Evolutionary conservation across 2,329 filamentous ascomycete species (phyloP).

Genomic region (Canariomyces notabilis): DNA sequence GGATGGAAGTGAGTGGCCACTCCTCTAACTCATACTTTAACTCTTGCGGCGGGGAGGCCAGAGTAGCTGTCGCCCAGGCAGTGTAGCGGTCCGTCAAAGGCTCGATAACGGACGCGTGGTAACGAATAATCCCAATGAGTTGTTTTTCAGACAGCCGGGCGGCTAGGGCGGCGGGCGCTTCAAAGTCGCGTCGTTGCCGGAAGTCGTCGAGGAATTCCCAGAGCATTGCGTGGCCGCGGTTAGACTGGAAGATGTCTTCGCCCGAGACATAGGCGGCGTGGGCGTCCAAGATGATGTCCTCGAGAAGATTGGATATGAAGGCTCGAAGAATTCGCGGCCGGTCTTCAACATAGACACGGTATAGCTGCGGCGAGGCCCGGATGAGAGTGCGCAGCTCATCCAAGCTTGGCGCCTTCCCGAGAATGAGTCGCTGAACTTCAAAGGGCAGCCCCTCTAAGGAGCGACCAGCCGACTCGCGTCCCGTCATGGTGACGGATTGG

Average conservation of each 20-base stretch:
- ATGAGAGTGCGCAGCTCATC: neutral
- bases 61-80: constrained; percentile 11
- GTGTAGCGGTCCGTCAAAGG: constrained; percentile 14
- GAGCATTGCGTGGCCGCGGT: neutral
- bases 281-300: neutral
- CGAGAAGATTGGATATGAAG: neutral
- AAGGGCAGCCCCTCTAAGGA: constrained; percentile 2
- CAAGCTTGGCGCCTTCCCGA: neutral
- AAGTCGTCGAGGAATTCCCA: neutral
- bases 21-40: too few species aligned
- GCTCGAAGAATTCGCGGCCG: neutral
- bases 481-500: too few species aligned
- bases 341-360: constrained; percentile 2
- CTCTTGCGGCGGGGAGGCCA: constrained; percentile 4
- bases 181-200: neutral
- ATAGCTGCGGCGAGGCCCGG: constrained; percentile 2
- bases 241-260: neutral
- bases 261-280: constrained; percentile 3
- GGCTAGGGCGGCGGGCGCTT: neutral
- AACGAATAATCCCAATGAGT: constrained; percentile 6
- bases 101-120: constrained; percentile 14
- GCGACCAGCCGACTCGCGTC: too few species aligned
- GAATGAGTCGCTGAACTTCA: constrained; percentile 6
- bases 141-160: constrained; percentile 5
- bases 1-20: constrained; percentile 1